These are phyloP conservation scores for Penicillium simplicissimum DNA, from an alignment of 495 filamentous ascomycete genomes.

Conservation along the genomic window DNA sequence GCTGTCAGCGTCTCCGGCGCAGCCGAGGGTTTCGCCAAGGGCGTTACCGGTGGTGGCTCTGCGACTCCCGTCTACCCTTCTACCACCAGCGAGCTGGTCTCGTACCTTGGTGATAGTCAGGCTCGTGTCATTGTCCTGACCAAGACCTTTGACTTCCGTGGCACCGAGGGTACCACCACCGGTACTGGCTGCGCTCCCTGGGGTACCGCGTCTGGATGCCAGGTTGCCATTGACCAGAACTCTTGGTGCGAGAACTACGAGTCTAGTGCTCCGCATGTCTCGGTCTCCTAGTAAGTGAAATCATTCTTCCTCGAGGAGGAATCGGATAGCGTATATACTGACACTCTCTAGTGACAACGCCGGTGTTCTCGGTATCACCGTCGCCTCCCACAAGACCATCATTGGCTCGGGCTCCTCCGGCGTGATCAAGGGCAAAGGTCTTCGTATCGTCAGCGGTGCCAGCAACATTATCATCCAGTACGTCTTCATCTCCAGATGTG, in stretches of 20 bases:
- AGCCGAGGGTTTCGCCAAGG: constrained; percentile 45
- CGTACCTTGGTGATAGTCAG: constrained; percentile 40
- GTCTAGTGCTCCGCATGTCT: constrained; percentile 32
- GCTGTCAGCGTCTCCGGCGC: constrained; percentile 38
- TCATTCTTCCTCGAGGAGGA: not conserved
- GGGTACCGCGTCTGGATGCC: constrained; percentile 45
- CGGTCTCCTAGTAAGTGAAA: constrained; percentile 41
- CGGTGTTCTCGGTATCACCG: constrained; percentile 44
- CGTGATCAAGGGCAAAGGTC: constrained; percentile 47
- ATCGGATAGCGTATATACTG: not conserved
- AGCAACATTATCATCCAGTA: constrained; percentile 51
- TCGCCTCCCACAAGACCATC: constrained; percentile 48
- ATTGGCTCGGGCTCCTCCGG: constrained; percentile 40
- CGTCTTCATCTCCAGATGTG: not conserved
- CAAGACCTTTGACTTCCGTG: constrained; percentile 47
- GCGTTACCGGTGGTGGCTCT: constrained; percentile 42
- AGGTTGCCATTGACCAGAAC: constrained; percentile 55
- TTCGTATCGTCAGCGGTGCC: constrained; percentile 46
- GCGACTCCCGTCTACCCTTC: constrained; percentile 42
- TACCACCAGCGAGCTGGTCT: constrained; percentile 44
- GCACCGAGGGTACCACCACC: constrained; percentile 44
- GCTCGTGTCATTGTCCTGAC: constrained; percentile 42
- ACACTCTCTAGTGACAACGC: constrained; percentile 37
- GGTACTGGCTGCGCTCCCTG: constrained; percentile 49
- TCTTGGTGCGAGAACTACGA: constrained; percentile 49